Evolutionary conservation across 208 protist species (phyloP), one percentile per base, ranked within the genome.

Genomic region (Endotrypanum monterogeii): DNA sequence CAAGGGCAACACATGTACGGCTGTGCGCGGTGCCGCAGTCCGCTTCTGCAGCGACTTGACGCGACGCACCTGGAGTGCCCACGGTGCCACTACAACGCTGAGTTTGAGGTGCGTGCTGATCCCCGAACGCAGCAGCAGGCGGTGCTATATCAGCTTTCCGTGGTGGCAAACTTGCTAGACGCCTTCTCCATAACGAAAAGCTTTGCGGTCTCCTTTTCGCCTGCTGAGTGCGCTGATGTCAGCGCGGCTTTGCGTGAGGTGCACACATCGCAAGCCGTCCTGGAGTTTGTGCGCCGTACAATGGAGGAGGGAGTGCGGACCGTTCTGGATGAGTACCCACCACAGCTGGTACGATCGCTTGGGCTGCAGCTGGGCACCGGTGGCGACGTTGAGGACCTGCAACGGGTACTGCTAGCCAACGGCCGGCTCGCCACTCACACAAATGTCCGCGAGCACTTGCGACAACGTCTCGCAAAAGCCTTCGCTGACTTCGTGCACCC

Each of bases 31-130:
- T 96, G 92, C 71, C 60, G 57, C 32, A 78, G 76, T 41, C 77
- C 81, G 28, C 37, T 86, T 14, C 71, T 94, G 61, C 73, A 79
- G 37, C 83, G 87, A 16, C 28, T 61, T 25, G 67, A 61, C 12
- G 66, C 82, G 28, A 84, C 72, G 8, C 60, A 81, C 48, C 71
- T 94, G 32, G 63, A 69, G 52, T 96, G 92, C 67, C 61, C 78
- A 16, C 74, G 74, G 51, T 96, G 92, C 78, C 87, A 90, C 74
- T 95, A 91, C 78, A 94, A 90, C 70, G 85, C 82, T 11, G 88
- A 94, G 67, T 92, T 90, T 46, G 87, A 90, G 57, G 20, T 93
- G 0, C 71, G 80, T 37, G 84, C 73, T 23, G 72, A 81, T 68
- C 52, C 76, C 23, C 67, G 52, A 30, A 82, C 75, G 41, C 89